Conservation (phyloP, 202 grass and related monocot genomes). For the Brachypodium distachyon region DNA sequence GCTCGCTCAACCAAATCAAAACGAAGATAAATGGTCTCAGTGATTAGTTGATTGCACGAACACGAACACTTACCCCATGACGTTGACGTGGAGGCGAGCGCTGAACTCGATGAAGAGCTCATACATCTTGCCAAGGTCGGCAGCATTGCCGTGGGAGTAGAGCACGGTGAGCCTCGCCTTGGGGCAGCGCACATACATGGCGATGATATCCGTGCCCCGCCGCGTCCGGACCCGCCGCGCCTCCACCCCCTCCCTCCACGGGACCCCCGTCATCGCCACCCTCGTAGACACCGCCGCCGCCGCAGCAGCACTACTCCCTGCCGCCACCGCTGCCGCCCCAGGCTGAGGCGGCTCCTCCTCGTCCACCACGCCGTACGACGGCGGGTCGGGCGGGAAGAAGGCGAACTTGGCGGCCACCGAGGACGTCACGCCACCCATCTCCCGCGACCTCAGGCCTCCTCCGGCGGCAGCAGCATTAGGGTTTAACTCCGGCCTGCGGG, state of each 20-base stretch:
- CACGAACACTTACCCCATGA: slow-evolving; percentile 64
- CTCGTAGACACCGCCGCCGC: background rate
- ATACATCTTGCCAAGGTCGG: slow-evolving; percentile 75
- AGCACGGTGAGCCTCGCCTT: slow-evolving; percentile 62
- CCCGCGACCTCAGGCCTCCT: background rate
- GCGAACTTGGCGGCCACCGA: slow-evolving; percentile 72
- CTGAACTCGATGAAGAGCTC: slow-evolving; percentile 66
- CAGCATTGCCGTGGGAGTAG: slow-evolving; percentile 86
- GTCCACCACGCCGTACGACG: slow-evolving; percentile 47
- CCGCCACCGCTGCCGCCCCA: background rate
- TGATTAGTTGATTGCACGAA: no score
- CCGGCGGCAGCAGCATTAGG: slow-evolving; percentile 2
- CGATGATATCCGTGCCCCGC: slow-evolving; percentile 57
- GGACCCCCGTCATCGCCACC: slow-evolving; percentile 27
- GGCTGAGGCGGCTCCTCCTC: slow-evolving; percentile 29
- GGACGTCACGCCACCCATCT: slow-evolving; percentile 81
- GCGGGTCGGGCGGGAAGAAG: slow-evolving; percentile 71
- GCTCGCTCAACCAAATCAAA: no score
- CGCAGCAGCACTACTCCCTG: background rate
- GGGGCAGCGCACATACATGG: slow-evolving; percentile 54
- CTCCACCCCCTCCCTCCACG: slow-evolving; percentile 54
- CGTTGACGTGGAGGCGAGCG: slow-evolving; percentile 57
- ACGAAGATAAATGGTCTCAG: no score
- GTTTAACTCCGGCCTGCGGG: background rate
- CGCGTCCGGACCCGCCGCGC: slow-evolving; percentile 49